Evolutionary conservation across 2,329 filamentous ascomycete species (phyloP).

Genomic region (Nemania sp.): DNA sequence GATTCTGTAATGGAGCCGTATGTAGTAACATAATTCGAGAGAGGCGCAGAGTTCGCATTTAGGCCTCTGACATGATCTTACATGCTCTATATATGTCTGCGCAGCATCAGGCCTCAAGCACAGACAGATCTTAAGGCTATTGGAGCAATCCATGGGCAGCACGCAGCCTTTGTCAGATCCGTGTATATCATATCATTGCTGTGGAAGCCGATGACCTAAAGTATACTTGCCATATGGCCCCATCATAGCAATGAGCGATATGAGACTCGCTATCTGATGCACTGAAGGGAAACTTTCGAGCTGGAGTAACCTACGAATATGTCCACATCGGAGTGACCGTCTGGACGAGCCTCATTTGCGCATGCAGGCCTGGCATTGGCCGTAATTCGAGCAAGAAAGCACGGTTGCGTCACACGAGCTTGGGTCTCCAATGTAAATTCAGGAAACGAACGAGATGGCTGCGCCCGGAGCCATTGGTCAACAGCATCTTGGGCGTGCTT

Average conservation of each 20-base stretch:
- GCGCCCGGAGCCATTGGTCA: not conserved
- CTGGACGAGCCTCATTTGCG: conserved; percentile 13
- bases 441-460: too few species aligned
- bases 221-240: conserved; percentile 15
- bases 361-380: not conserved
- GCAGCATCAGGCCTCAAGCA: not conserved
- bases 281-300: not conserved
- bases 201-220: not conserved
- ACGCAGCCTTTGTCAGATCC: not conserved
- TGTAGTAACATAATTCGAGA: not conserved
- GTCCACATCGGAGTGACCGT: not conserved
- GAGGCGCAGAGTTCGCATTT: conserved; percentile 5
- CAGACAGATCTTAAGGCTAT: too few species aligned
- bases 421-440: not conserved
- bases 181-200: too few species aligned
- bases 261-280: not conserved
- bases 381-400: not conserved
- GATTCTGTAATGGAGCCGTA: not conserved
- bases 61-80: not conserved
- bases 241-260: conserved; percentile 10
- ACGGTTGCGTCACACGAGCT: not conserved
- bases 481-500: too few species aligned
- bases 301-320: conserved; percentile 12
- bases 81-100: not conserved
- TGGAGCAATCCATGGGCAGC: too few species aligned